A percentile compares a stretch with the other conserved stretches of the same genome.
These are phyloP conservation scores for Acacia confusa DNA, from an alignment of 306 rosid genomes.

Conservation along the genomic window DNA sequence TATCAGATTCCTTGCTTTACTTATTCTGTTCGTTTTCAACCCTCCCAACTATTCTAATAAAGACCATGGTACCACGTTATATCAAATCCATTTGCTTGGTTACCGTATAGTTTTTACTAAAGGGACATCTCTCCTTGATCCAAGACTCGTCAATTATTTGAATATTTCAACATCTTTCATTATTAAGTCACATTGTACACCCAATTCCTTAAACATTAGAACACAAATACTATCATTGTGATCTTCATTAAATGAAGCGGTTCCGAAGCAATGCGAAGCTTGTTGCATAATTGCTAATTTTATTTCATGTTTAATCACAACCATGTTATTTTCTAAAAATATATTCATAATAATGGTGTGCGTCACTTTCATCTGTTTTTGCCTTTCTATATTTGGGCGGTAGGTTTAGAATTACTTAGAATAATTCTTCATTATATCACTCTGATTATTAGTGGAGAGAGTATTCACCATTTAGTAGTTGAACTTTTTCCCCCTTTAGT, in stretches of 20 bases:
- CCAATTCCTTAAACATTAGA: background rate
- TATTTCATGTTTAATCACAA: background rate
- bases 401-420: background rate
- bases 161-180: constrained; percentile 32
- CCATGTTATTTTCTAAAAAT: constrained; percentile 1
- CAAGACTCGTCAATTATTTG: constrained; percentile 31
- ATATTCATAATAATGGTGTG: background rate
- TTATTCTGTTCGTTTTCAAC: constrained; percentile 29
- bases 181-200: background rate
- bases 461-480: constrained; percentile 1
- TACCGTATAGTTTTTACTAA: constrained; percentile 59
- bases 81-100: constrained; percentile 45
- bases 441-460: background rate
- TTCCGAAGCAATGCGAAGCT: constrained; percentile 38
- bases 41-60: constrained; percentile 14
- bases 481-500: constrained; percentile 4
- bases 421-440: background rate
- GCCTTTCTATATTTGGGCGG: background rate
- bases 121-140: constrained; percentile 69
- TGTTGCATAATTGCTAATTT: constrained; percentile 37
- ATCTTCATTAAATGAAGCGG: constrained; percentile 35
- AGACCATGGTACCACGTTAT: constrained; percentile 38
- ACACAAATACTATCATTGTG: constrained; percentile 5
- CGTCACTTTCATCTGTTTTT: background rate
- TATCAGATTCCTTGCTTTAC: constrained; percentile 30